Evolutionary conservation across 208 protist genomes (phyloP).

Genomic region (Trypanosoma theileri): DNA sequence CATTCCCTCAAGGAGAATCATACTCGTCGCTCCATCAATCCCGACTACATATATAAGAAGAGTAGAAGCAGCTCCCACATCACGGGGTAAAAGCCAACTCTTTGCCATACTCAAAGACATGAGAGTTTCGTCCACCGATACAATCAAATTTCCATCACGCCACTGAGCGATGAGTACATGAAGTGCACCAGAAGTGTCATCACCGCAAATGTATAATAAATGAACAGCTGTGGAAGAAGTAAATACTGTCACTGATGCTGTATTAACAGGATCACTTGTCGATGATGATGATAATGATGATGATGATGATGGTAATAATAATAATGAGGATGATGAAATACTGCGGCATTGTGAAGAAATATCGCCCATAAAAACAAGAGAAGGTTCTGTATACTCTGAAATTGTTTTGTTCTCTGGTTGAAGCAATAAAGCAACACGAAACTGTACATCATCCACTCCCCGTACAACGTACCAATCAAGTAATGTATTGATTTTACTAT

Average conservation of each 20-base stretch:
- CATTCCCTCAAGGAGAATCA: conserved; percentile 13
- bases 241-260: conserved; percentile 3
- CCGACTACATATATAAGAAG: conserved; percentile 23
- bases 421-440: conserved; percentile 24
- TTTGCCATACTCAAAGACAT: conserved; percentile 22
- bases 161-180: conserved; percentile 13
- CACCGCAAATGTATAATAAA: conserved; percentile 19
- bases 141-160: conserved; percentile 12
- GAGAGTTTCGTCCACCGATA: conserved; percentile 11
- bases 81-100: conserved; percentile 23
- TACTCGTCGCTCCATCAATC: conserved; percentile 11
- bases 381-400: conserved; percentile 9
- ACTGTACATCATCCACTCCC: conserved; percentile 5
- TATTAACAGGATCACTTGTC: not conserved
- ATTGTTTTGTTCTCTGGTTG: not conserved
- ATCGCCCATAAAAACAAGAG: conserved; percentile 14
- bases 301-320: not conserved
- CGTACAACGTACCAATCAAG: conserved; percentile 28
- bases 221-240: conserved; percentile 3
- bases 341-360: conserved; percentile 11
- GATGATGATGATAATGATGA: not conserved
- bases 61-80: not conserved
- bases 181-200: conserved; percentile 14
- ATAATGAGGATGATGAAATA: not conserved
- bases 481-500: conserved; percentile 14